Evolutionary conservation across 176 grass and related monocot genomes (phyloP).

Genomic region (Cymbopogon citratus): DNA sequence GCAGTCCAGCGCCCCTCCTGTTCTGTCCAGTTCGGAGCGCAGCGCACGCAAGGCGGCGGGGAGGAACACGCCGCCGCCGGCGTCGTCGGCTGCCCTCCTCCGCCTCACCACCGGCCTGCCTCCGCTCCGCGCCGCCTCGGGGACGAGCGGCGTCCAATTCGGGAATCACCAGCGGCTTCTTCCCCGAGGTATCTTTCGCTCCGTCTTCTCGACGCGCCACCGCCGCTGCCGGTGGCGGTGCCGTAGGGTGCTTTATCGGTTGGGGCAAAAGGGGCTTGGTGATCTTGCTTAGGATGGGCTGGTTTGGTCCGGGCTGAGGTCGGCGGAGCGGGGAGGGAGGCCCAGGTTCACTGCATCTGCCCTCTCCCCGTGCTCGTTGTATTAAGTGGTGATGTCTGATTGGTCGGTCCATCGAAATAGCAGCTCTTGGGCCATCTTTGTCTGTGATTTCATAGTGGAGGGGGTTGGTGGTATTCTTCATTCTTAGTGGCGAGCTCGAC

Average conservation of each 20-base stretch:
- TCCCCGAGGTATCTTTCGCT: neutral
- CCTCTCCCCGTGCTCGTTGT: neutral
- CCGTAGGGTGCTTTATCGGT: neutral
- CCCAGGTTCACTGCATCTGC: neutral
- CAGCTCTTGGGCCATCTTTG: neutral
- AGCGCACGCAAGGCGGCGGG: neutral
- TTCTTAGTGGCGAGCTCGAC: slow-evolving; percentile 7
- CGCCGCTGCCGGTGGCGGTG: neutral
- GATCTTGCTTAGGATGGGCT: neutral
- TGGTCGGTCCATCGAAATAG: neutral
- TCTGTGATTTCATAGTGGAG: slow-evolving; percentile 9
- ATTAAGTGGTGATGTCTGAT: neutral
- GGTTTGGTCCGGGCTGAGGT: neutral
- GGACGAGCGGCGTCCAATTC: neutral
- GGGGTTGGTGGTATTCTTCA: neutral
- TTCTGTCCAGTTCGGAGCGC: neutral
- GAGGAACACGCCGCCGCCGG: slow-evolving; percentile 2
- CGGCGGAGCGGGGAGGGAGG: neutral
- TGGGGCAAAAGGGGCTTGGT: neutral
- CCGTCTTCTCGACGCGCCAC: neutral
- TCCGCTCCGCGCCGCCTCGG: neutral
- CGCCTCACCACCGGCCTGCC: neutral
- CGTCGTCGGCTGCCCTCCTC: neutral
- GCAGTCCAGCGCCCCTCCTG: neutral
- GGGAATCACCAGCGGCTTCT: neutral